Evolutionary conservation across 2,329 filamentous ascomycete genomes (phyloP), one percentile per base, ranked within the genome.

Genomic region (Orbilia blumenaviensis): DNA sequence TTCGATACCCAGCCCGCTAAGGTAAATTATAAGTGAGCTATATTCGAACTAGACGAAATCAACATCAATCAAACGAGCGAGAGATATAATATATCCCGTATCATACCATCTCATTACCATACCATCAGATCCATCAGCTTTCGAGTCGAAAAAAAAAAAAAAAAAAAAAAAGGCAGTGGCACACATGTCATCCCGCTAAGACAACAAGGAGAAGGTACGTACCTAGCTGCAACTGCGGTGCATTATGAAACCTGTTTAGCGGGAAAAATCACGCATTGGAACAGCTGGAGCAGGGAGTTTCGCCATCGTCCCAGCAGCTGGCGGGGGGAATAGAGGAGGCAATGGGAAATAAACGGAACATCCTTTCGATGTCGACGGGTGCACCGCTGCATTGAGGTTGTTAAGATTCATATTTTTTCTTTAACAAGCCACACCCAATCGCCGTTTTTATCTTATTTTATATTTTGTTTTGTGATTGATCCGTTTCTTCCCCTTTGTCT

Each of bases 231-330:
- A 64, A 67, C 58, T 29, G 25, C 25, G 63, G 72, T 60, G 64
- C 38, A 76, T 76, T 76, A 67, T 76, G 72, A 76, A 76, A 76
- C 64, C 50, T 76, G 72, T 58, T 76, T 76, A 68, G 72, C 64
- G 72, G 72, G 72, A 76, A 76, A n/a, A 76, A 76, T 76, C 72
- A 76, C 72, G 72, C 72, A 76, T 76, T 76, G 72, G 72, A 68
- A 74, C 69, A 74, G 48, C 72, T 69, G 64, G 58, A 61, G 72
- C 72, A 69, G 64, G 72, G 72, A 68, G 72, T 62, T 42, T 50
- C 72, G 72, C 58, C 72, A 66, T 69, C 64, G 41, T 54, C 56
- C 56, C 56, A 61, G 41, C n/a, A 25, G 41, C 44, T 14, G 18
- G 38, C 10, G 6, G n/a, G n/a, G 16, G 6, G 6, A 54, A 6